Evolutionary conservation across 2,329 filamentous ascomycete species (phyloP), one percentile per base, ranked within the genome.

Genomic region (Colletotrichum kahawae): DNA sequence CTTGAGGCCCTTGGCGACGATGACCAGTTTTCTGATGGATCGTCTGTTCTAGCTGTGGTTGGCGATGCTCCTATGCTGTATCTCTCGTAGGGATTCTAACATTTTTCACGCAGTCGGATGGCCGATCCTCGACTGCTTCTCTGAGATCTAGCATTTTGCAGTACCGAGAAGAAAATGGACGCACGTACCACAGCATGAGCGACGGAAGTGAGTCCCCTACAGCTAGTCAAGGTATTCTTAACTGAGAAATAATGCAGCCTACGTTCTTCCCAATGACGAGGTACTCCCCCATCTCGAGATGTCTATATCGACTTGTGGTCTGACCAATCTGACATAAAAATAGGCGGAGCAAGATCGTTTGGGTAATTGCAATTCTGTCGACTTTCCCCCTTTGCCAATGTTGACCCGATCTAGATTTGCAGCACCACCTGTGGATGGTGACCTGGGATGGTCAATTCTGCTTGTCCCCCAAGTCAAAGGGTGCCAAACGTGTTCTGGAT

Each of bases 361-460:
- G 18, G 57, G 57, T 60, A 60, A 33, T n/a, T 2, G 21, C 29
- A 60, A 18, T n/a, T 10, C 1, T 6, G 13, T 60, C 29, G 27
- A n/a, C 56, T n/a, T 43, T 43, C 9, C 38, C n/a, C n/a, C 18
- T 1, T 5, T 9, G 4, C 38, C 38, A n/a, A 12, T 60, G 10
- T 33, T n/a, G 27, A 31, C 10, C 16, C 8, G 29, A 13, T n/a
- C 29, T 13, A 60, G 57, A 60, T 5, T 7, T 60, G 4, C 29
- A 12, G 57, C 57, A 60, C 10, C 57, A 60, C 0, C 31, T 60
- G 18, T 60, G 57, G 57, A 16, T 60, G 9, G 18, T 21, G 2
- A 60, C 57, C n/a, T 60, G 57, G 57, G 79, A 81, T 1, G 79
- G 79, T 7, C 80, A 81, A 18, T 75, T 85, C 0, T 82, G 76